phyloP scores from a whole-genome alignment of 345 rosid genomes.

The Eucalyptus guilfoylei region DNA sequence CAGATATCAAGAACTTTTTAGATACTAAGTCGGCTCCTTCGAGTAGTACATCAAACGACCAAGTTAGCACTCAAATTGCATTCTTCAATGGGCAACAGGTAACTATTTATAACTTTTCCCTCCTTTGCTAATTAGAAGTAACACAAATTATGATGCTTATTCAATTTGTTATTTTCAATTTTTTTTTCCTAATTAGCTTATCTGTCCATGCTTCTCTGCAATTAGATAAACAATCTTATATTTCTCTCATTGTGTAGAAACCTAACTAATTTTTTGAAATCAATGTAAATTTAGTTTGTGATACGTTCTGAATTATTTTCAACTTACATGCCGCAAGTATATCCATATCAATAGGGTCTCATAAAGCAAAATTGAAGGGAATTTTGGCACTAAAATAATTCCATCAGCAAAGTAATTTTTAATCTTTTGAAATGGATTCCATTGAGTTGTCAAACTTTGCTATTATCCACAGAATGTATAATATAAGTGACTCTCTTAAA shows the following conservation, averaged over 20 bases:
- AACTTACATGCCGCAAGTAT: background rate
- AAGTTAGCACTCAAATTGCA: too few species aligned
- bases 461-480: background rate
- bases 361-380: background rate
- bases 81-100: background rate
- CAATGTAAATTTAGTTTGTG: background rate
- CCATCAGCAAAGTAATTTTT: too few species aligned
- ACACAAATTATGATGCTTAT: background rate
- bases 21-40: rapidly evolving
- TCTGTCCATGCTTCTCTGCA: background rate
- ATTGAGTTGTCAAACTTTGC: background rate
- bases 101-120: too few species aligned
- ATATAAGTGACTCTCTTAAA: too few species aligned
- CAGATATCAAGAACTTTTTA: too few species aligned
- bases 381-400: background rate
- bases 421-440: too few species aligned
- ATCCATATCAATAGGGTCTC: background rate
- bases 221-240: background rate
- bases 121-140: too few species aligned
- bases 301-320: background rate
- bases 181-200: background rate
- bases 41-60: too few species aligned
- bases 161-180: background rate
- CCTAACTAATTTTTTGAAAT: background rate
- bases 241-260: background rate